Conservation (phyloP, 2,329 filamentous ascomycete species). For the Stagonosporopsis cucurbitacearum region DNA sequence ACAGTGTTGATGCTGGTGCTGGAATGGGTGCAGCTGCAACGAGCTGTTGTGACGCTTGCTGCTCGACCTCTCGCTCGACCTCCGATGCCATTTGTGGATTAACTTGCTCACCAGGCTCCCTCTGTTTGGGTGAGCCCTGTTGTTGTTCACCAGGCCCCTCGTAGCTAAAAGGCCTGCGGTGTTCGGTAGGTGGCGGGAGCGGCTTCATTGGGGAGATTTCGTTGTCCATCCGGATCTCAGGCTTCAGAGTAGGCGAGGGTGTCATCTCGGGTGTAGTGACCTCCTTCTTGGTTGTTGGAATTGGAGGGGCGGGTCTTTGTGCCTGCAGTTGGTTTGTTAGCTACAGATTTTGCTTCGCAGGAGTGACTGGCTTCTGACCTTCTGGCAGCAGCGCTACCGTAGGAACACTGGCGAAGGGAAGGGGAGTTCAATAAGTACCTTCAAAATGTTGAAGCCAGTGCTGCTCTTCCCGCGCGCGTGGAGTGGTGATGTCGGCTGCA, state of each 20-base stretch:
- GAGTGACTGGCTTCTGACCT: conserved; percentile 6
- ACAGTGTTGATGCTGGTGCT: background rate
- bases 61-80: background rate
- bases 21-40: background rate
- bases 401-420: conserved; percentile 30
- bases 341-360: too few relatives aligned
- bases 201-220: conserved; percentile 35
- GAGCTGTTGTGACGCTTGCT: background rate
- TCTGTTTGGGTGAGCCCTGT: conserved; percentile 5
- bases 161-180: conserved; percentile 36
- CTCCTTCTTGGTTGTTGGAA: conserved; percentile 24
- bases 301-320: conserved; percentile 29
- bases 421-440: conserved; percentile 41
- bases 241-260: conserved; percentile 34
- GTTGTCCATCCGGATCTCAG: conserved; percentile 21
- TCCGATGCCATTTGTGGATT: background rate
- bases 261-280: conserved; percentile 42
- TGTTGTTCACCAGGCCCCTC: conserved; percentile 22
- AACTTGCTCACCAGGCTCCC: background rate
- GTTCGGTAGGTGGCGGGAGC: conserved; percentile 23
- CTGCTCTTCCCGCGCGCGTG: conserved; percentile 47
- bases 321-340: conserved; percentile 20
- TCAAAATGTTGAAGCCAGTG: conserved; percentile 47
- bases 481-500: conserved; percentile 30
- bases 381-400: conserved; percentile 20